phyloP scores from a whole-genome alignment of 2,329 filamentous ascomycete species.

The Talaromyces sp. region DNA sequence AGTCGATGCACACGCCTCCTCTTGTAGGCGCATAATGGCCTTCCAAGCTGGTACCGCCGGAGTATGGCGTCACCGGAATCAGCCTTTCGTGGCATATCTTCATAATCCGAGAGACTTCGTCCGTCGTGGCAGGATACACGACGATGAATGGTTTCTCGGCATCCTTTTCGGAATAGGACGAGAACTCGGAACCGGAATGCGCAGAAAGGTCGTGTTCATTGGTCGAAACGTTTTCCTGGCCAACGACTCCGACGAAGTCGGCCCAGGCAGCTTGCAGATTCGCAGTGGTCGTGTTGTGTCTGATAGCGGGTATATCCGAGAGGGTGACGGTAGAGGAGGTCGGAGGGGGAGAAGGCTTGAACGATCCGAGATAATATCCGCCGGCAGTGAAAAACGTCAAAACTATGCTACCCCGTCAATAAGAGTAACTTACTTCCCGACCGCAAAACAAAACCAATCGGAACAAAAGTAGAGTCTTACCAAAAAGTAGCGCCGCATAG shows the following conservation, averaged over 20 bases:
- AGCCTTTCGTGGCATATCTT: slow-evolving; percentile 75
- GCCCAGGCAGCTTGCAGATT: slow-evolving; percentile 62
- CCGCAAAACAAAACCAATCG: background rate
- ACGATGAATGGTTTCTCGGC: slow-evolving; percentile 53
- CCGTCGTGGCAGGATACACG: slow-evolving; percentile 70
- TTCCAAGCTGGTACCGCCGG: slow-evolving; percentile 82
- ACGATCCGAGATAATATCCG: slow-evolving; percentile 53
- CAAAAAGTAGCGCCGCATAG: slow-evolving; percentile 33
- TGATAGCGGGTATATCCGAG: slow-evolving; percentile 40
- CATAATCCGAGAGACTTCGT: slow-evolving; percentile 82
- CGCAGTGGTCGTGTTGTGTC: slow-evolving; percentile 52
- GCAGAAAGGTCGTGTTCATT: slow-evolving; percentile 48
- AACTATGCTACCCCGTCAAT: slow-evolving; percentile 32
- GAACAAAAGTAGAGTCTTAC: slow-evolving; percentile 17
- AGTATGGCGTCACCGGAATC: slow-evolving; percentile 83
- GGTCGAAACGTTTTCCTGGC: slow-evolving; percentile 59
- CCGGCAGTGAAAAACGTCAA: slow-evolving; percentile 46
- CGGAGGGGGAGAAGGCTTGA: slow-evolving; percentile 43
- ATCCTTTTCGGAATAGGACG: slow-evolving; percentile 44
- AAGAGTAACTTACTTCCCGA: background rate
- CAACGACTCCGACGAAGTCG: slow-evolving; percentile 58
- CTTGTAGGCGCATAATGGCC: slow-evolving; percentile 80
- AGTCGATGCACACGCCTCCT: slow-evolving; percentile 81
- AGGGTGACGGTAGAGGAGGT: slow-evolving; percentile 56
- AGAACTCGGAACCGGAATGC: slow-evolving; percentile 61